Conservation (phyloP, 2,329 filamentous ascomycete genomes). For the Alternaria triticimaculans region DNA sequence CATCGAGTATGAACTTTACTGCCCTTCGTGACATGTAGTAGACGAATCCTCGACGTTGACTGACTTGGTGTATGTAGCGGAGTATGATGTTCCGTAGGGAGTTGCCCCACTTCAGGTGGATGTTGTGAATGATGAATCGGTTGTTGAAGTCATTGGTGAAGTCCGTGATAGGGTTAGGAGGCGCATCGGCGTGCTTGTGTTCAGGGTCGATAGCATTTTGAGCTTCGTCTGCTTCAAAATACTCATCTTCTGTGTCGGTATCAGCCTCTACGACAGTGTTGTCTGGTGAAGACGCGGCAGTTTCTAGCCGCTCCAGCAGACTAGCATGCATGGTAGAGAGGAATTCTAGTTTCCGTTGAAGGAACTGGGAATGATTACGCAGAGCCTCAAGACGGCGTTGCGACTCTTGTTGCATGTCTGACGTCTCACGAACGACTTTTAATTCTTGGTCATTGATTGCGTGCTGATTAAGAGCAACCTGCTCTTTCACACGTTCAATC, state of each 20-base stretch:
- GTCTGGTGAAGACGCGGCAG: slow-evolving; percentile 69
- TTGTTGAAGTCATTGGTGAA: slow-evolving; percentile 97
- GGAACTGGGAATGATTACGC: slow-evolving; percentile 62
- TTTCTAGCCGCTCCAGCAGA: slow-evolving; percentile 61
- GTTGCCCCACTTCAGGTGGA: slow-evolving; percentile 99
- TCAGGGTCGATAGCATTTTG: slow-evolving; percentile 57
- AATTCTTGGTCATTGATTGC: slow-evolving; percentile 79
- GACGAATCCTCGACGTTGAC: slow-evolving; percentile 92
- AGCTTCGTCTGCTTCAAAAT: slow-evolving; percentile 60
- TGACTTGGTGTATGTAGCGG: slow-evolving; percentile 96
- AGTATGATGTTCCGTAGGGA: slow-evolving; percentile 93
- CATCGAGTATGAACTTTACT: slow-evolving; percentile 97
- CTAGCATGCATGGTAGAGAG: slow-evolving; percentile 64
- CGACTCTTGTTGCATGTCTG: slow-evolving; percentile 60
- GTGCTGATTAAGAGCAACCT: slow-evolving; percentile 76
- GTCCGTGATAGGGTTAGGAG: slow-evolving; percentile 72
- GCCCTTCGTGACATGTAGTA: slow-evolving; percentile 97
- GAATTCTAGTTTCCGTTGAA: slow-evolving; percentile 66
- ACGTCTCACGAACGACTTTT: slow-evolving; percentile 60
- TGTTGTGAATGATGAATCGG: slow-evolving; percentile 96
- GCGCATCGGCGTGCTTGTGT: slow-evolving; percentile 60
- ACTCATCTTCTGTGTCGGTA: slow-evolving; percentile 53
- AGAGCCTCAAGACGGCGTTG: slow-evolving; percentile 64
- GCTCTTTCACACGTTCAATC: slow-evolving; percentile 76
- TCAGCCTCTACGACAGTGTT: slow-evolving; percentile 51